phyloP scores from a whole-genome alignment of 768 basidiomycete species.

The Russula griseocarnosa region DNA sequence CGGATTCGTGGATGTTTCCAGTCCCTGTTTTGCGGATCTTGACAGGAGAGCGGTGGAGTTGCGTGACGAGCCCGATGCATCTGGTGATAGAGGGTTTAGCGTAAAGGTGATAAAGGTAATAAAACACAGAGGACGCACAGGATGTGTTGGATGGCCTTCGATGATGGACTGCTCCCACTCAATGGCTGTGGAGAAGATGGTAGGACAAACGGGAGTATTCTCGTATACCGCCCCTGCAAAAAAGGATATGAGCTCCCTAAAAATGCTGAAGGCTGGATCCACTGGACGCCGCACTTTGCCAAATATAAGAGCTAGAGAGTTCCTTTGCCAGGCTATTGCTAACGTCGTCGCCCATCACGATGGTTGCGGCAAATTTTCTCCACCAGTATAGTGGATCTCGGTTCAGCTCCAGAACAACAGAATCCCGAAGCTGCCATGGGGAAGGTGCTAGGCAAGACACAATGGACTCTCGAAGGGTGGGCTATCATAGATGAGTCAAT shows the following conservation, averaged over 20 bases:
- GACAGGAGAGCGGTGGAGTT: constrained; percentile 29
- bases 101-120: background rate
- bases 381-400: constrained; percentile 40
- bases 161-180: constrained; percentile 59
- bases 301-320: constrained; percentile 42
- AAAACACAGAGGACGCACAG: constrained; percentile 37
- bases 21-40: constrained; percentile 32
- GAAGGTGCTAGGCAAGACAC: constrained; percentile 36
- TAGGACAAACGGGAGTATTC: constrained; percentile 43
- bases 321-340: constrained; percentile 40
- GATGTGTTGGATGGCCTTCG: constrained; percentile 58
- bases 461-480: constrained; percentile 33
- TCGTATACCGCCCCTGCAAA: constrained; percentile 39
- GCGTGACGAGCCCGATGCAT: constrained; percentile 53
- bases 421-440: constrained; percentile 40
- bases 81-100: constrained; percentile 33
- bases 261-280: background rate
- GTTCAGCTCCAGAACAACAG: constrained; percentile 31
- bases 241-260: background rate
- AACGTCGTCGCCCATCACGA: constrained; percentile 36
- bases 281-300: constrained; percentile 40
- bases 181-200: constrained; percentile 41
- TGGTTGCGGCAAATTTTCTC: constrained; percentile 42
- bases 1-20: constrained; percentile 53
- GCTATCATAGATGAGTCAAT: constrained; percentile 23